Evolutionary conservation across 257 asterid genomes (phyloP), one percentile per base, ranked within the genome.

Genomic region (Cynanchum wilfordii): DNA sequence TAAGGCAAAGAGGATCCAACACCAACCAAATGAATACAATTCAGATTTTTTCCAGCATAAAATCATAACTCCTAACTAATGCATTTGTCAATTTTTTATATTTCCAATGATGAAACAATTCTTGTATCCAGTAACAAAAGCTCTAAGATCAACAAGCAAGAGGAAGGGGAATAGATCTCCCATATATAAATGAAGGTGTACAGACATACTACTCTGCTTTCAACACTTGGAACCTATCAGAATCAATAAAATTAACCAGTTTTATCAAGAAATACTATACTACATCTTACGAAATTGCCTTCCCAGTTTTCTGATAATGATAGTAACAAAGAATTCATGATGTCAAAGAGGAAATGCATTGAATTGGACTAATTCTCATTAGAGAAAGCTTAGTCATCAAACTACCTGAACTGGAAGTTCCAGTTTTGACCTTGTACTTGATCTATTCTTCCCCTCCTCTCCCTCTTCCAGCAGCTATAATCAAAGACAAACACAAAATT

Each of bases 351-450:
- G 40, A 51, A 45, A 27, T 15, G 59, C n/a, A 13, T 9, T n/a
- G 50, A 4, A 22, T 10, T 8, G 40, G 19, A 2, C 15, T 15
- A 33, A 71, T 22, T 71, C 42, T 10, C 22, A 55, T 2, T 22
- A 13, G 0, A 20, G 38, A 57, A 30, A 58, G 75, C 55, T 63
- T 38, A 74, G 63, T 27, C 20, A 68, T 40, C 51, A 76, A 80
- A 77, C 77, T 81, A 95, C 99, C 98, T 95, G 99, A 77, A 92
- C 99, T 36, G 99, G 97, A 65, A 89, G 95, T 79, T 95, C 99
- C 76, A 92, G 93, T 80, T 95, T 95, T 79, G 97, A 84, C 84
- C 91, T 87, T 85, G 90, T 82, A 30, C 86, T 79, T 71, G 92
- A 79, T 76, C 95, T 82, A 70, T 13, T 83, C 84, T 86, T 95